Evolutionary conservation across 169 alveolate species (phyloP).

Genomic region (Eimeria sp.): DNA sequence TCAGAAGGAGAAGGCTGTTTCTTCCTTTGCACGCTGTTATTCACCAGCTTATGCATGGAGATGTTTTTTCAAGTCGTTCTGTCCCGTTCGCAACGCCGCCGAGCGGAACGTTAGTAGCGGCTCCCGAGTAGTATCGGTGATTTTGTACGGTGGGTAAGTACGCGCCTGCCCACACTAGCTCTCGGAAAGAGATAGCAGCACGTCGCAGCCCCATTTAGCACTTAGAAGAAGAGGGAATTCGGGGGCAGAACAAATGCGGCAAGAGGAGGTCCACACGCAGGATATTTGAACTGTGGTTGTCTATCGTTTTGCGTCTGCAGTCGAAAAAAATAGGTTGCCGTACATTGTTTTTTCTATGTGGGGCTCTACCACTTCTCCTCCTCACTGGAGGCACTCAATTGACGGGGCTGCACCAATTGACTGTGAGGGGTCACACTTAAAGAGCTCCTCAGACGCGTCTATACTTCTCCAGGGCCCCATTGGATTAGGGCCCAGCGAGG

Average conservation of each 20-base stretch:
- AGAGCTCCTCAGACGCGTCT: background rate
- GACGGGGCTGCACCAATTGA: background rate
- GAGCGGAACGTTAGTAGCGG: background rate
- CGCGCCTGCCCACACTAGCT: background rate
- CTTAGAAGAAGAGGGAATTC: background rate
- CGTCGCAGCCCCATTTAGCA: background rate
- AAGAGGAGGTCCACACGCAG: background rate
- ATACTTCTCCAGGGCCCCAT: conserved; percentile 20
- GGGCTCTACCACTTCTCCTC: conserved; percentile 22
- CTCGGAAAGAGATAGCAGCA: background rate
- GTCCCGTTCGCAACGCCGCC: background rate
- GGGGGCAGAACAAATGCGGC: background rate
- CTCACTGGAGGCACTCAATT: conserved; percentile 23
- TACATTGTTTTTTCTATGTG: conserved; percentile 27
- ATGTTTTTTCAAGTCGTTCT: background rate
- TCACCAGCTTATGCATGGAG: background rate
- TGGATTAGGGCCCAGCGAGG: conserved; percentile 38
- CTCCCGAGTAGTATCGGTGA: background rate
- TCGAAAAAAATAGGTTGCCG: background rate
- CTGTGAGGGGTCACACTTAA: conserved; percentile 22
- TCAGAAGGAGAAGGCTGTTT: background rate
- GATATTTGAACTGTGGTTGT: background rate
- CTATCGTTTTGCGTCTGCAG: background rate
- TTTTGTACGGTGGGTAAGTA: background rate
- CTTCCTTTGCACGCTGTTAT: background rate